Base-by-base conservation (phyloP, 805 yeast species). In the Candida anglica region DNA sequence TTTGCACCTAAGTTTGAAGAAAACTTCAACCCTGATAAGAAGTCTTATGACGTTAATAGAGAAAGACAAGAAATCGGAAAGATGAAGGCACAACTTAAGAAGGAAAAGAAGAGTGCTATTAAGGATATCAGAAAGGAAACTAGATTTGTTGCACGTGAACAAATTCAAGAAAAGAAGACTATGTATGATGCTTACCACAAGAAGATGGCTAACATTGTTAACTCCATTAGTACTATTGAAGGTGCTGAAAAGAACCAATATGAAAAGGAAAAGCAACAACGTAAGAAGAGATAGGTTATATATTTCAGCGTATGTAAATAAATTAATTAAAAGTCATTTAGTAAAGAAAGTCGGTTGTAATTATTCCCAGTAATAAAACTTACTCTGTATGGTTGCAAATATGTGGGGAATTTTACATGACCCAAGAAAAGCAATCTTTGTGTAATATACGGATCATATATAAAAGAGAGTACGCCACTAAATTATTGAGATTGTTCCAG, bases 181-280 rank as follows among this genome's bases (percentile, higher is more conserved):
- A 77, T 77, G 49, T 80, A 86, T 50, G 73, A 74, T 27, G 89
- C 75, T 7, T 93, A 93, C 58, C 98, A 93, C 58, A 72, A 79
- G 46, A 89, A 86, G 70, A 86, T 93, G 87, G 84, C 94, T 28
- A 75, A 75, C 46, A 81, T 93, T 54, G 79, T 83, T 55, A 85
- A 89, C 48, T 77, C 89, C 36, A 86, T 93, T 51, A 85, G 84
- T 42, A 88, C 96, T 4, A 88, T 83, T 48, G 97, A 91, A 69
- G 98, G 98, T 52, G 86, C 93, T 4, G 97, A 87, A 54, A 85
- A 86, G 71, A 89, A 93, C 57, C 81, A 80, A 47, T 91, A 91
- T 59, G 96, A 88, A 54, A 74, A 88, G 40, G 97, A 89, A 53
- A 84, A 77, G 69, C 78, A 73, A 54, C 65, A 67, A 40, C 74